Evolutionary conservation across 2,329 filamentous ascomycete genomes (phyloP).

Genomic region (Orbilia oligospora): DNA sequence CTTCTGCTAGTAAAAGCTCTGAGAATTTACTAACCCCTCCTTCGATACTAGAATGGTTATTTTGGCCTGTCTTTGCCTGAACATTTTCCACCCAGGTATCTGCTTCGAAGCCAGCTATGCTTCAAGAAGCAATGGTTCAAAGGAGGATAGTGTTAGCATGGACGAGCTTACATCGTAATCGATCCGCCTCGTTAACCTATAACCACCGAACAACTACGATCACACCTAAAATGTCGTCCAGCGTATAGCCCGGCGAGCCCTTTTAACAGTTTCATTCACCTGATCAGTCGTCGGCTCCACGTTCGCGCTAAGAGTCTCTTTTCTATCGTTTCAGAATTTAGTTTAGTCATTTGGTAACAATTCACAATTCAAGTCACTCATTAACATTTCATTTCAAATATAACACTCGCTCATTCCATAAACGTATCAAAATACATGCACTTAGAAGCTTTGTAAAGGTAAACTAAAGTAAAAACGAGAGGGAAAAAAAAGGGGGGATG

Average conservation of each 20-base stretch:
- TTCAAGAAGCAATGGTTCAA: conserved; percentile 14
- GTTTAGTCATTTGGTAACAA: not conserved
- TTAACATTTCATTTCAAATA: conserved; percentile 3
- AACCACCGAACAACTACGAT: no score
- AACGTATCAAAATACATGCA: not conserved
- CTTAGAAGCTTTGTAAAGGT: not conserved
- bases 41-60: conserved; percentile 67
- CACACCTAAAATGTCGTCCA: not conserved
- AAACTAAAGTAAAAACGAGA: not conserved
- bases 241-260: no score
- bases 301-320: not conserved
- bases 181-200: not conserved
- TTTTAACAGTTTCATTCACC: no score
- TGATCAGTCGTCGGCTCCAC: no score
- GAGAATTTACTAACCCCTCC: conserved; percentile 24
- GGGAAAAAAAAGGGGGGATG: no score
- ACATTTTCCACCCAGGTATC: conserved; percentile 69
- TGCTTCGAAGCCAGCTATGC: conserved; percentile 63
- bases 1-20: not conserved
- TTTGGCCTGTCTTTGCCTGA: conserved; percentile 69
- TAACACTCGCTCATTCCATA: not conserved
- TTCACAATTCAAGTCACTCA: conserved; percentile 8
- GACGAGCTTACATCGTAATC: conserved; percentile 26
- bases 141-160: conserved; percentile 31
- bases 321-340: not conserved